Conservation (phyloP, 2,329 filamentous ascomycete species). For the Exophiala sideris region DNA sequence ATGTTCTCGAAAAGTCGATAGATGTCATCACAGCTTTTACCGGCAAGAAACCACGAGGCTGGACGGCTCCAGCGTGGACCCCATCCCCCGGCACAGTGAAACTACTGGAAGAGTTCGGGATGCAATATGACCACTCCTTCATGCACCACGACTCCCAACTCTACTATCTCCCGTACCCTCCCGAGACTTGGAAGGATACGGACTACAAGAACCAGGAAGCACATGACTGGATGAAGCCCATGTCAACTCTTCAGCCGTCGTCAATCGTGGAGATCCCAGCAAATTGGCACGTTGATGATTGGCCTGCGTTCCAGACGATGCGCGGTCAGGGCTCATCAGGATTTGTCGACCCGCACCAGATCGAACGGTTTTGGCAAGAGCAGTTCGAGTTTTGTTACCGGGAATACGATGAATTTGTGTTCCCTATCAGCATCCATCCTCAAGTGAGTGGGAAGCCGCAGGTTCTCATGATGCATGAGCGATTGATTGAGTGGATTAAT, state of each 20-base stretch:
- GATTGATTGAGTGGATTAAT: constrained; percentile 47
- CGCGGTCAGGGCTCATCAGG: constrained; percentile 28
- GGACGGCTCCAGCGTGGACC: constrained; percentile 45
- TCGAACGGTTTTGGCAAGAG: constrained; percentile 46
- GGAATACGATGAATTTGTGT: constrained; percentile 47
- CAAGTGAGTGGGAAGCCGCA: constrained; percentile 49
- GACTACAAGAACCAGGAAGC: constrained; percentile 8
- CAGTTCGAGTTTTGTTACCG: constrained; percentile 47
- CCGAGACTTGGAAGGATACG: constrained; percentile 15
- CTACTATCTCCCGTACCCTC: constrained; percentile 20
- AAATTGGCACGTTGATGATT: constrained; percentile 49
- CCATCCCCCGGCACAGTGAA: constrained; percentile 36
- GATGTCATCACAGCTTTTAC: constrained; percentile 38
- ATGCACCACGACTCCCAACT: constrained; percentile 46
- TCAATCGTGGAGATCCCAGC: constrained; percentile 45
- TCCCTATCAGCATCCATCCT: constrained; percentile 48
- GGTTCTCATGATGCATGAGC: constrained; percentile 47
- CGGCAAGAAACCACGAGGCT: constrained; percentile 42
- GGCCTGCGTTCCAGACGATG: constrained; percentile 42
- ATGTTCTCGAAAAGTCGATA: constrained; percentile 39
- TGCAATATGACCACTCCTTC: constrained; percentile 48
- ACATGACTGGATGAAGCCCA: constrained; percentile 30
- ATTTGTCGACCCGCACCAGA: constrained; percentile 35
- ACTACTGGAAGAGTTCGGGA: constrained; percentile 41
- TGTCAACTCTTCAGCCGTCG: constrained; percentile 39